A percentile compares a stretch with the other conserved stretches of the same genome.
phyloP scores from a whole-genome alignment of 1,284 basidiomycete species.

The Ceratobasidium papillatum region DNA sequence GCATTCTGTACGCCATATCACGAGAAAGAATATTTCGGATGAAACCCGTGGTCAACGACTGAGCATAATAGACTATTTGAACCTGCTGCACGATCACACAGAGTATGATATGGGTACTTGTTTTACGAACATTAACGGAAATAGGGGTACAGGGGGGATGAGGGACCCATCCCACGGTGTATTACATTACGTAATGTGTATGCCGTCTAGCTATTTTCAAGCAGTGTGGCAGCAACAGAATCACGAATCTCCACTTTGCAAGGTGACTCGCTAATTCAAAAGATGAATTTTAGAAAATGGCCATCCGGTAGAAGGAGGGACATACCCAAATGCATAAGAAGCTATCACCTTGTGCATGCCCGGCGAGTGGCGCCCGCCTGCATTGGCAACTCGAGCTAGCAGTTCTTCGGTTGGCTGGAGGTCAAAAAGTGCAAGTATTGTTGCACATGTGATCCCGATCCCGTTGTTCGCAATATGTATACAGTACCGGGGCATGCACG shows the following conservation, averaged over 20 bases:
- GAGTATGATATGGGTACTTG: too few relatives aligned
- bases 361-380: not conserved
- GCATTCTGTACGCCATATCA: too few relatives aligned
- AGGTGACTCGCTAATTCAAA: not conserved
- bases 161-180: not conserved
- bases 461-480: slow-evolving; percentile 43
- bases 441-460: slow-evolving; percentile 14
- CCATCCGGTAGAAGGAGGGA: not conserved
- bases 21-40: too few relatives aligned
- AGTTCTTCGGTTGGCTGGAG: not conserved
- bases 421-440: slow-evolving; percentile 5
- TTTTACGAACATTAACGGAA: not conserved
- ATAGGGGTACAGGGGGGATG: not conserved
- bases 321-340: not conserved
- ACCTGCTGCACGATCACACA: too few relatives aligned
- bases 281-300: not conserved
- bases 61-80: too few relatives aligned
- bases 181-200: not conserved
- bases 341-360: slow-evolving; percentile 1
- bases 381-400: not conserved
- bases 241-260: not conserved
- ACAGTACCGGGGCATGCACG: slow-evolving; percentile 43
- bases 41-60: too few relatives aligned
- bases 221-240: not conserved
- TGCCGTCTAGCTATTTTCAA: not conserved